phyloP scores from a whole-genome alignment of 2,329 filamentous ascomycete genomes.

The Aspergillus carbonarius region DNA sequence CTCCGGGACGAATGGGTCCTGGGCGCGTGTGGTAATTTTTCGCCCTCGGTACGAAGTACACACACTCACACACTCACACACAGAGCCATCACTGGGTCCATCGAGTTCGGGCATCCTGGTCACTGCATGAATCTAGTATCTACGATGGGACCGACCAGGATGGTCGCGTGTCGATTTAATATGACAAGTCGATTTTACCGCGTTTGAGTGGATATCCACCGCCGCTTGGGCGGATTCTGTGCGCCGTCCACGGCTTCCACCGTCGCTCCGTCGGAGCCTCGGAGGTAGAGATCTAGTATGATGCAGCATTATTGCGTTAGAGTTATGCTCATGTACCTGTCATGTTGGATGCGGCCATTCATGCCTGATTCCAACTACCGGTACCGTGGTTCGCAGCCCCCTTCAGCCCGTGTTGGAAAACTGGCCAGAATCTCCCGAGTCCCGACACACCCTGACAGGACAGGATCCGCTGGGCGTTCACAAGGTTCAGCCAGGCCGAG shows the following conservation, averaged over 20 bases:
- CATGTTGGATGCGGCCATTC: neutral
- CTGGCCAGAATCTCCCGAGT: no score
- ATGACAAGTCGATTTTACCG: slow-evolving; percentile 4
- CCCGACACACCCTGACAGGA: no score
- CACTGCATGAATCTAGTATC: slow-evolving; percentile 7
- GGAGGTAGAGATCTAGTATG: neutral
- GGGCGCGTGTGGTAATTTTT: neutral
- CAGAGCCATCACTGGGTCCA: neutral
- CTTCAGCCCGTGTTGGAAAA: neutral
- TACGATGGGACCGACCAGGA: slow-evolving; percentile 6
- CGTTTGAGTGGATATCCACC: slow-evolving; percentile 2
- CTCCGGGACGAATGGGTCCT: no score
- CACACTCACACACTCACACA: neutral
- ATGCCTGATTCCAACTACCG: neutral
- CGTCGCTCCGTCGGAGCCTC: neutral
- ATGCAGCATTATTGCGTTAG: neutral
- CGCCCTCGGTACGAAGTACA: neutral
- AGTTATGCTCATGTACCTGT: neutral
- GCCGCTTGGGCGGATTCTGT: neutral
- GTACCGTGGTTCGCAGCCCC: neutral
- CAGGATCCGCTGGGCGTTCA: slow-evolving; percentile 14
- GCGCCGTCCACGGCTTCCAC: neutral
- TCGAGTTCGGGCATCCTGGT: slow-evolving; percentile 2
- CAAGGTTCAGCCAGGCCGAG: slow-evolving; percentile 14
- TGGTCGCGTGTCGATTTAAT: slow-evolving; percentile 7